phyloP scores from a whole-genome alignment of 2,329 filamentous ascomycete genomes.

The Chrysoporthe austroafricana region DNA sequence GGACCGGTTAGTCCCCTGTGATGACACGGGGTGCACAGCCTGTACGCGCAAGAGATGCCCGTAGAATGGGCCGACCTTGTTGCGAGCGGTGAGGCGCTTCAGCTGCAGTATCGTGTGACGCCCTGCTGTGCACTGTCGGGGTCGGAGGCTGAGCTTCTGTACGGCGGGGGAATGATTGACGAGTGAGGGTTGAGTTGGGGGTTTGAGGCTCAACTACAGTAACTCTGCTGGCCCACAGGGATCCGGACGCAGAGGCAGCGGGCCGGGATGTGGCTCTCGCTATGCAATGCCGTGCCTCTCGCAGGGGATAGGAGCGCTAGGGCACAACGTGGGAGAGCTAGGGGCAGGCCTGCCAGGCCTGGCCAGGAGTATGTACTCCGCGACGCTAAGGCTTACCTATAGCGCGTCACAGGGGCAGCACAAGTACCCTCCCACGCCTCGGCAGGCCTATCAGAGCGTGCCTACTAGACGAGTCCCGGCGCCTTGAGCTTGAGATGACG shows the following conservation, averaged over 20 bases:
- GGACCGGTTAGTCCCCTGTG: background rate
- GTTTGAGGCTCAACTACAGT: background rate
- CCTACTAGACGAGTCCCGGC: background rate
- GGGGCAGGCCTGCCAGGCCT: background rate
- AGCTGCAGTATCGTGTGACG: background rate
- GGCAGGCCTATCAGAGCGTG: constrained; percentile 1
- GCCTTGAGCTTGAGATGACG: constrained; percentile 4
- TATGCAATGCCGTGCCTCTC: background rate
- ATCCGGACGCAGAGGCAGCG: too few species aligned
- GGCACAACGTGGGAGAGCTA: background rate
- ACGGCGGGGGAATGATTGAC: background rate
- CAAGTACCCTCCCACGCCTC: background rate
- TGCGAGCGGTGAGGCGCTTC: background rate
- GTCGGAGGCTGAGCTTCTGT: background rate
- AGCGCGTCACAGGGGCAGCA: constrained; percentile 1
- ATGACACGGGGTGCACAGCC: background rate
- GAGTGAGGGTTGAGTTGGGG: background rate
- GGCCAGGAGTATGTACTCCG: background rate
- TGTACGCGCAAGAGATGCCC: background rate
- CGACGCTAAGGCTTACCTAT: background rate
- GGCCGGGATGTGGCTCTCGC: background rate
- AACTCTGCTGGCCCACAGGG: background rate
- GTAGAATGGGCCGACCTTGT: background rate
- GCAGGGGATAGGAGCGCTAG: background rate
- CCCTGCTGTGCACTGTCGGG: background rate